Evolutionary conservation across 805 yeast genomes (phyloP).

Genomic region (Yamadazyma kitorensis): DNA sequence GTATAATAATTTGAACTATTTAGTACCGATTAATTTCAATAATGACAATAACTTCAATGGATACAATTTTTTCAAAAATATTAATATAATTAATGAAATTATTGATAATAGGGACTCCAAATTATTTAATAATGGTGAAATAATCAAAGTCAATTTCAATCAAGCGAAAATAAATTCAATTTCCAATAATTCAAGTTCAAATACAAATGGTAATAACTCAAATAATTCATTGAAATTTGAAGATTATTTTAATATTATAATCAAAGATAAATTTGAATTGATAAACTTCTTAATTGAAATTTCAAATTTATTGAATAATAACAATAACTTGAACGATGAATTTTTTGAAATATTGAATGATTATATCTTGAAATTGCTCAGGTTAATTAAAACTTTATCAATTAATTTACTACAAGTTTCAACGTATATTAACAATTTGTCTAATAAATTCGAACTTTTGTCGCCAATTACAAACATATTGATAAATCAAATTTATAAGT

Average conservation of each 20-base stretch:
- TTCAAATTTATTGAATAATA: constrained; percentile 6
- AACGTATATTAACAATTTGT: constrained; percentile 21
- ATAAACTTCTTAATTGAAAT: constrained; percentile 36
- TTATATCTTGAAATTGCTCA: constrained; percentile 35
- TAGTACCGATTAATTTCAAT: constrained; percentile 16
- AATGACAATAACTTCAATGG: constrained; percentile 4
- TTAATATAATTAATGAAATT: constrained; percentile 13
- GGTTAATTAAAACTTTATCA: constrained; percentile 36
- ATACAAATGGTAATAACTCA: too few species aligned
- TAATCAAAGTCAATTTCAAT: too few species aligned
- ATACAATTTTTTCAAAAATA: constrained; percentile 13
- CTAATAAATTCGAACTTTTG: constrained; percentile 8
- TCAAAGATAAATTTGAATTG: constrained; percentile 36
- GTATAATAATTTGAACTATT: constrained; percentile 11
- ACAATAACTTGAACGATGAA: constrained; percentile 17
- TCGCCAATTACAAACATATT: constrained; percentile 33
- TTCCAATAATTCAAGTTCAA: too few species aligned
- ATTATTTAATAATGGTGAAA: constrained; percentile 6
- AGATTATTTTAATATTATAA: constrained; percentile 21
- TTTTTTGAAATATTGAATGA: constrained; percentile 26
- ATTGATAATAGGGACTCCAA: constrained; percentile 14
- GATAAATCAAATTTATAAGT: constrained; percentile 29
- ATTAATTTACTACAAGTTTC: constrained; percentile 27
- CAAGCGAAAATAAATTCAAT: neutral
- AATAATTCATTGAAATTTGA: too few species aligned